Base-by-base conservation (phyloP, 2,329 filamentous ascomycete genomes). In the Davidsoniella eucalypti region DNA sequence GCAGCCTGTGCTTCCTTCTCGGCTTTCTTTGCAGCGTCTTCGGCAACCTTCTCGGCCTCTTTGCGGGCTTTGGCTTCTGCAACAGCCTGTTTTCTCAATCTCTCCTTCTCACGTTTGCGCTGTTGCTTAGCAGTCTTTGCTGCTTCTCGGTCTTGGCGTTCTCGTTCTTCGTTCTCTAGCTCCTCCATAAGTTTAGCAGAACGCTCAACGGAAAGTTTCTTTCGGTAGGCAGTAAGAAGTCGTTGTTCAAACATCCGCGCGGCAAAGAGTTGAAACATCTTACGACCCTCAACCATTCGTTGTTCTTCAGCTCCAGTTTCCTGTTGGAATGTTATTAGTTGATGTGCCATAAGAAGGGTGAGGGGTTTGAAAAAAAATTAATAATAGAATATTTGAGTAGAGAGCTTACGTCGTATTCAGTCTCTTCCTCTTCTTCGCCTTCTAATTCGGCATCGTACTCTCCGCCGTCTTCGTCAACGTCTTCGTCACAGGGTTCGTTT, bases 191-290 rank as follows among this genome's bases (percentile, higher is more conserved):
- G 78, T 63, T 87, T 87, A 60, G 84, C 75, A 61, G 95, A 90
- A 25, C 92, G 84, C 67, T 98, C 90, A 58, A 82, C 80, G 16
- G 92, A 87, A 2, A 98, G 90, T 64, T 95, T 95, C 67, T 96
- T 90, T 64, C 87, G 84, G 67, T 98, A 98, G n/a, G 92, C 92
- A 40, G 85, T 90, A 53, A 98, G 73, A 18, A 98, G 92, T 55
- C 92, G 77, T 64, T 98, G 92, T 68, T 98, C 92, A 64, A 98
- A 98, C 92, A 98, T 98, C 55, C 92, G 81, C 52, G 92, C 92
- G 54, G 92, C 92, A 65, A 98, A 98, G 64, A 98, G 96, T 64
- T 98, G 92, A 63, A 98, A 98, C 92, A 98, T 98, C 58, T 90
- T 77, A 51, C 92, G 80, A 54, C 92, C 92, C 70, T 98, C 92